Base-by-base conservation (phyloP, 805 yeast genomes). In the Ogataea paraovalis region DNA sequence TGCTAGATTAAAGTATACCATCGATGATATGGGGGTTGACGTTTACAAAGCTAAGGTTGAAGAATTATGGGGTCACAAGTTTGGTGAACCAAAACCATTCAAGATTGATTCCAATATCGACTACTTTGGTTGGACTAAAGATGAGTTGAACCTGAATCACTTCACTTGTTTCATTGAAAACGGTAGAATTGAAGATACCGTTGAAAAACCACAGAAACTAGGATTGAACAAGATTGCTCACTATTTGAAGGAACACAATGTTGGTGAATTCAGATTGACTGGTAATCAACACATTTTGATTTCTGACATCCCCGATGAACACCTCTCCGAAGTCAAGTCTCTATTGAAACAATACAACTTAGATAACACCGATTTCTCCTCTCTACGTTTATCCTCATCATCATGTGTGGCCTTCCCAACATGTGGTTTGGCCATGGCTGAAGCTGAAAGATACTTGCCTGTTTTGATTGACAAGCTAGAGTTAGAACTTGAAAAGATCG, bases 341-440 rank as follows among this genome's bases (percentile, higher is more conserved):
- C 58, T 89, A 28, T 70, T 92, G 70, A 77, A 78, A 37, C 69
- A 85, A 64, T 87, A 85, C 70, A 87, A 85, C 67, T 76, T 92
- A 54, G 96, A 89, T 65, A 90, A 89, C 71, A 76, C 90, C 44
- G 78, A 82, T 55, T 86, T 83, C 69, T 83, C 95, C 47, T 95
- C 86, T 3, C 74, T 92, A 61, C 82, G 98, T 67, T 76, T 89
- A 49, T 85, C 96, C 9, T 88, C 97, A 7, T 90, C 96, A 22
- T 96, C 98, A 0, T 92, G 98, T 79, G 98, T 92, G 49, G 97
- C 97, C 2, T 83, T 92, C 79, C 98, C 98, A 57, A 92, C 98
- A 1, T 92, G 98, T 80, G 98, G 98, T 57, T 79, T 92, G 62
- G 98, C 98, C 18, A 90, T 92, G 97, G 98, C 98, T 30, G 98